Percentiles rank a stretch among this genome's conserved stretches.
Conservation (phyloP, 306 rosid species). For the Sicyos baderoa region DNA sequence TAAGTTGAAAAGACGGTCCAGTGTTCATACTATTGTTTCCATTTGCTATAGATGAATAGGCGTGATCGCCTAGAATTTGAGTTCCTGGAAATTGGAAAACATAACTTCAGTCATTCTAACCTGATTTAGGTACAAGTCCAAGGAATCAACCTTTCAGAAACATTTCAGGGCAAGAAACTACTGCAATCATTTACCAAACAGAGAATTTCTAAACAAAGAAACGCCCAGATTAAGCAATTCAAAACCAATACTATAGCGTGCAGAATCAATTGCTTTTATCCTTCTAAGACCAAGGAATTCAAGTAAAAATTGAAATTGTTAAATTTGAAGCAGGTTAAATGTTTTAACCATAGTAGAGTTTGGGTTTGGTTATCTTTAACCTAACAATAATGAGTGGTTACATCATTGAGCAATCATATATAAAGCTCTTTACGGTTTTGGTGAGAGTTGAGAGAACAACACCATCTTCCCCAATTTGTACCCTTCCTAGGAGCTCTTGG, state of each 20-base stretch:
- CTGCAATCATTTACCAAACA: background rate
- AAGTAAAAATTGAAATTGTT: background rate
- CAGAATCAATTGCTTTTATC: background rate
- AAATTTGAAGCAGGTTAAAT: too few species aligned
- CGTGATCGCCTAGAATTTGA: conserved; percentile 21
- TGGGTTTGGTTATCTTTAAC: too few species aligned
- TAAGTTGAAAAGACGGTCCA: conserved; percentile 35
- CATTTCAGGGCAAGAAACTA: background rate
- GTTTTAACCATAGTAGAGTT: too few species aligned
- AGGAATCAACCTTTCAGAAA: background rate
- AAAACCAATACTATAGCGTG: background rate
- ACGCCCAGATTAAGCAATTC: background rate
- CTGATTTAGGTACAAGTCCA: conserved; percentile 5
- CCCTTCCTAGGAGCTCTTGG: too few species aligned
- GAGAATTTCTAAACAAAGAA: background rate
- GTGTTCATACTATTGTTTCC: conserved; percentile 26
- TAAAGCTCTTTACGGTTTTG: too few species aligned
- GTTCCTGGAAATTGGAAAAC: conserved; percentile 35
- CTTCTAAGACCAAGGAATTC: background rate
- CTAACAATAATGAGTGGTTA: too few species aligned
- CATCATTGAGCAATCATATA: too few species aligned
- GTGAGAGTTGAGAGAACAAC: too few species aligned
- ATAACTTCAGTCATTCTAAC: conserved; percentile 3
- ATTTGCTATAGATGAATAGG: conserved; percentile 28
- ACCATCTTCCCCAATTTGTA: too few species aligned